Base-by-base conservation (phyloP, 176 grass and related monocot species). In the Bonia amplexicaulis region DNA sequence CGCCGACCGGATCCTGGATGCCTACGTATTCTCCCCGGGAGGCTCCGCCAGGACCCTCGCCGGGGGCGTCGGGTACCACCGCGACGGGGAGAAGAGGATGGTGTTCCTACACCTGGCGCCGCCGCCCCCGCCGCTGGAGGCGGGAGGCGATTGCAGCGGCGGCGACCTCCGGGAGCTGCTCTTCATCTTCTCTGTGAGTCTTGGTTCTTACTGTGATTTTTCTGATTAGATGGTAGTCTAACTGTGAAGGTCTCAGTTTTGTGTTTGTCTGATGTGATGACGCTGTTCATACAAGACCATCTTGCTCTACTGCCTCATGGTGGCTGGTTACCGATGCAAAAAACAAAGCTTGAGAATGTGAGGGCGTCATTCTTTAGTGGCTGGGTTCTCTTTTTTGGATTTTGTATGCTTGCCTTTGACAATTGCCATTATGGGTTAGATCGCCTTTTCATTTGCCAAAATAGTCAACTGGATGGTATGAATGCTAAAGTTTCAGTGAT, bases 111-210 rank as follows among this genome's bases (percentile, higher is more conserved):
- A 93, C 60, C 90, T 93, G 73, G 75, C 91, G 19, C 85, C 73
- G 20, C 67, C 83, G n/a, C 60, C 77, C 55, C 25, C 77, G 39
- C 73, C 73, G 8, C 77, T 86, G 74, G 86, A 89, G 64, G 65
- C 74, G 12, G 66, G n/a, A 9, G 87, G 88, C 26, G 66, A 55
- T 15, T 9, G 9, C 26, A 59, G 81, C 48, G 66, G 73, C 1
- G 77, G 25, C 2, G 92, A 97, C 27, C 89, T 95, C 7, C 81
- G 79, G 16, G 91, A 90, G 73, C 89, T 90, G 79, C 93, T 98
- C 85, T 98, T 93, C 85, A 92, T 90, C 67, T 95, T 98, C 89
- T 98, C 87, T 46, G 93, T 98, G 57, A 95, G 95, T 80, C 41
- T 44, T 69, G 35, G 11, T 39, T 59, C 48, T 47, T 74, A 22